Evolutionary conservation across 2,329 filamentous ascomycete species (phyloP), one percentile per base, ranked within the genome.

Genomic region (Fusarium sp.): DNA sequence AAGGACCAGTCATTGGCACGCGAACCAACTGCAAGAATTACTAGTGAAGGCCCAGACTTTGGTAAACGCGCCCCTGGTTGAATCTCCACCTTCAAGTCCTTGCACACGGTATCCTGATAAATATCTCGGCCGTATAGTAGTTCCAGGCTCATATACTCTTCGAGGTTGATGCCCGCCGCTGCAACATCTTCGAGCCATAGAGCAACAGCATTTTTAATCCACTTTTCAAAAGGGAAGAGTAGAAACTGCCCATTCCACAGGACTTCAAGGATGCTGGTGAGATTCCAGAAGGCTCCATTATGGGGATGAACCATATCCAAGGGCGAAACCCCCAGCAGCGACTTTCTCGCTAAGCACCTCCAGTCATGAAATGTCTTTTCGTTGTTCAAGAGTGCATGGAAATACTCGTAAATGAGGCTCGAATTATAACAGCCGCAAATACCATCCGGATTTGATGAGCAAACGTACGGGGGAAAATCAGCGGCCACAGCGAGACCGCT

Each of bases 251-350:
- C 24, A 1, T 8, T 5, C n/a, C 33, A 22, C 2, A 42, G 5
- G 2, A 0, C 1, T 14, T 10, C 8, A 2, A 60, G 1, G 7
- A 26, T 18, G 1, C 3, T 1, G 5, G 3, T 4, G 1, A 51
- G 13, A 9, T 5, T 13, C 3, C 7, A 5, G 4, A 13, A 16
- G 3, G 4, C 8, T 0, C 55, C 13, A 1, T 44, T 33, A 22
- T 36, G 18, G 4, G n/a, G 31, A 18, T 35, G 48, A 26, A 51
- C 13, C 1, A 51, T 51, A 4, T 22, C 6, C 31, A 33, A 16
- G 4, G 30, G n/a, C 3, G 48, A 4, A 11, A 35, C 4, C 2
- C n/a, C n/a, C 8, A 5, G 16, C 0, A 35, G 0, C 2, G 0
- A 3, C n/a, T 35, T 33, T 20, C 48, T 51, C 12, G 31, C 12